phyloP scores from a whole-genome alignment of 2,329 filamentous ascomycete genomes.

The Fonsecaea pugnacius region DNA sequence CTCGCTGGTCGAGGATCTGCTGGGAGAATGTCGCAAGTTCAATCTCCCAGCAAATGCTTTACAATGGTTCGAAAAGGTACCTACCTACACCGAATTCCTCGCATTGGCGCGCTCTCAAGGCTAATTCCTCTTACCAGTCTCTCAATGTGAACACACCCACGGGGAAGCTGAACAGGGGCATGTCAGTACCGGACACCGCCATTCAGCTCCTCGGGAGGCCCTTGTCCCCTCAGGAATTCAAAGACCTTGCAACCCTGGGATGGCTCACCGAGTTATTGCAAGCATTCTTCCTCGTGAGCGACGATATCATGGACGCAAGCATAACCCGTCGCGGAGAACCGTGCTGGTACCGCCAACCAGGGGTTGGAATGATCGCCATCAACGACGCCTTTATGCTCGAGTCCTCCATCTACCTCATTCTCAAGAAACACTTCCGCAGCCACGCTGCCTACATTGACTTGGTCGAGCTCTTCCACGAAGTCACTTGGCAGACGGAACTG shows the following conservation, averaged over 20 bases:
- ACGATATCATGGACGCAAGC: constrained; percentile 97
- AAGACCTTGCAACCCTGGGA: constrained; percentile 82
- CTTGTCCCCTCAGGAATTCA: constrained; percentile 81
- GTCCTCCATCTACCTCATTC: constrained; percentile 81
- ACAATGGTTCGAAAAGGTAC: constrained; percentile 83
- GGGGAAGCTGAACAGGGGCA: constrained; percentile 98
- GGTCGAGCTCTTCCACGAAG: constrained; percentile 94
- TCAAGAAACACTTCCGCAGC: constrained; percentile 90
- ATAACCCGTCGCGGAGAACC: constrained; percentile 93
- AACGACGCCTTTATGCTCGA: constrained; percentile 99
- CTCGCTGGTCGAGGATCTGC: constrained; percentile 78
- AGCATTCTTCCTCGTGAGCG: constrained; percentile 97
- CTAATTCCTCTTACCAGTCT: constrained; percentile 57
- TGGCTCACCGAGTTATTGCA: constrained; percentile 99
- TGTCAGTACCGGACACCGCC: constrained; percentile 92
- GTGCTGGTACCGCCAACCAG: constrained; percentile 92
- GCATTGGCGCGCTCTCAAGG: background rate
- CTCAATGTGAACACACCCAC: constrained; percentile 85
- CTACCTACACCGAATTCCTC: constrained; percentile 23
- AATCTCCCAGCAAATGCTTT: constrained; percentile 79
- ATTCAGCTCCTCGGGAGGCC: constrained; percentile 74
- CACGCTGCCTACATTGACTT: constrained; percentile 90
- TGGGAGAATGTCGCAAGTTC: constrained; percentile 78
- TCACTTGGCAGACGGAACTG: constrained; percentile 89
- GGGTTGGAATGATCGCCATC: constrained; percentile 94